phyloP scores from a whole-genome alignment of 495 filamentous ascomycete genomes.

The Penicillium roqueforti region DNA sequence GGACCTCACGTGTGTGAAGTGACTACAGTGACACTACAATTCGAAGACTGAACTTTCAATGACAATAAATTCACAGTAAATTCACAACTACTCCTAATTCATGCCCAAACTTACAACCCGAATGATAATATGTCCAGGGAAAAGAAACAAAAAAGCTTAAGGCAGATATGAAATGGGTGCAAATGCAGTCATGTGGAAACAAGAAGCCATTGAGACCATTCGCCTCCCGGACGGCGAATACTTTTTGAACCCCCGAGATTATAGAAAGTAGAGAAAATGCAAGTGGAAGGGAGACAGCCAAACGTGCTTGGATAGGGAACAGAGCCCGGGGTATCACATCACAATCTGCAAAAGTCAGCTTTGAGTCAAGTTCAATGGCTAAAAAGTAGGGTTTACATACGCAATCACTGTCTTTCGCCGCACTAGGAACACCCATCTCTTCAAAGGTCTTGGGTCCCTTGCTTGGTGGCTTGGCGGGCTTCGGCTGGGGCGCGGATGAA shows the following conservation, averaged over 20 bases:
- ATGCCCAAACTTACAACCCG: not conserved
- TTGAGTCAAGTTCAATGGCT: not conserved
- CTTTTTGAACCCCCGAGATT: constrained; percentile 18
- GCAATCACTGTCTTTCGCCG: constrained; percentile 79
- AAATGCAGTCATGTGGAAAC: constrained; percentile 25
- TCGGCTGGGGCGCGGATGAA: constrained; percentile 18
- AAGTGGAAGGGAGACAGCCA: constrained; percentile 8
- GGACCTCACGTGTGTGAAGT: constrained; percentile 6
- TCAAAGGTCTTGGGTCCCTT: constrained; percentile 96
- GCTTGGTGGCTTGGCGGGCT: constrained; percentile 46
- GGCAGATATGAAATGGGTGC: constrained; percentile 15
- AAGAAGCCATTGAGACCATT: constrained; percentile 4
- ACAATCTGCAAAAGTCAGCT: constrained; percentile 48
- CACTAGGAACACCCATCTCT: constrained; percentile 89
- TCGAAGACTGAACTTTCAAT: not conserved
- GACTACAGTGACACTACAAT: not conserved
- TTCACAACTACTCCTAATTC: constrained; percentile 17
- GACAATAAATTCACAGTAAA: constrained; percentile 2
- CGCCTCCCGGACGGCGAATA: constrained; percentile 15
- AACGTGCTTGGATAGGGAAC: constrained; percentile 10
- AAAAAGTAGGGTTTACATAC: constrained; percentile 55
- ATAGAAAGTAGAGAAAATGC: constrained; percentile 12
- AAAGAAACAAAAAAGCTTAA: constrained; percentile 10
- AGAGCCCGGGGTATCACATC: constrained; percentile 52
- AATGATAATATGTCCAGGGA: constrained; percentile 25